Evolutionary conservation across 306 rosid genomes (phyloP).

Genomic region (Prunus armeniaca): DNA sequence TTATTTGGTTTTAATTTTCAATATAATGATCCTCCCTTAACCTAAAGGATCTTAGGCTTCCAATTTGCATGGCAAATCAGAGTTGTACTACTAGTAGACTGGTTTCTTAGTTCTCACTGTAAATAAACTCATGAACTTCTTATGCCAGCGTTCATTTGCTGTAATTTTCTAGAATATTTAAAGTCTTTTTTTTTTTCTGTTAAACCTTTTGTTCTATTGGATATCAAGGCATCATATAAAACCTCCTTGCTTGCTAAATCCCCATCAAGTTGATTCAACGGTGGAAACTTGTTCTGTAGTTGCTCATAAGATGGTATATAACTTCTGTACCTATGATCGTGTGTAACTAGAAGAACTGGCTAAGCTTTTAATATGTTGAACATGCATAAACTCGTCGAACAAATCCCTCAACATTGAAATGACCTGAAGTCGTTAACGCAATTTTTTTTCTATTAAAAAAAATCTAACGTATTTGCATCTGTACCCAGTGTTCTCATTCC

Average conservation of each 20-base stretch:
- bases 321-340: not conserved
- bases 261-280: not conserved
- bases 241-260: not conserved
- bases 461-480: no score
- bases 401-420: not conserved
- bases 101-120: slow-evolving; percentile 18
- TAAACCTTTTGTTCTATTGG: not conserved
- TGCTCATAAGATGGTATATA: not conserved
- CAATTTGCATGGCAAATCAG: slow-evolving; percentile 17
- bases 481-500: not conserved
- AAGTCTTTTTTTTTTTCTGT: not conserved
- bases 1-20: slow-evolving; percentile 11
- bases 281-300: not conserved
- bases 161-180: not conserved
- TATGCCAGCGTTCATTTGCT: slow-evolving; percentile 10
- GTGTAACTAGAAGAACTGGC: not conserved
- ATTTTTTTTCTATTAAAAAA: no score
- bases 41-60: slow-evolving; percentile 11
- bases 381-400: not conserved
- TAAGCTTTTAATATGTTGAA: not conserved
- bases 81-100: slow-evolving; percentile 14
- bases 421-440: not conserved
- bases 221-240: not conserved
- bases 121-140: slow-evolving; percentile 22
- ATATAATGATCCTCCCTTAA: slow-evolving; percentile 11